Evolutionary conservation across 139 green algal species (phyloP).

Genomic region (Coelastrella sp.): DNA sequence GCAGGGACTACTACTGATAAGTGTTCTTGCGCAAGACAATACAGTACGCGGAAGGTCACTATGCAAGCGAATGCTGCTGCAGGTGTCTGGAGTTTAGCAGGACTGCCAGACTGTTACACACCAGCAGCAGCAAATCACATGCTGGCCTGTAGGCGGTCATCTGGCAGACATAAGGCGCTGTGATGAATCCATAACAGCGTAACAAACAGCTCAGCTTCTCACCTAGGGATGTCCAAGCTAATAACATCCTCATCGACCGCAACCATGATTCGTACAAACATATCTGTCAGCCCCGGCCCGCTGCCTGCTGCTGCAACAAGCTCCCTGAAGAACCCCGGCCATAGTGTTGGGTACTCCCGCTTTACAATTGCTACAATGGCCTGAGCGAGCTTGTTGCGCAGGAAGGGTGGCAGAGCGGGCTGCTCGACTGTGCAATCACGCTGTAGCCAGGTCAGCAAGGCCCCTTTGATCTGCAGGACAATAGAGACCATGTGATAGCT

Average conservation of each 20-base stretch:
- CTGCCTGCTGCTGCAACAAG: constrained; percentile 63
- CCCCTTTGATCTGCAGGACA: constrained; percentile 47
- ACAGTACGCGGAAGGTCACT: too few relatives aligned
- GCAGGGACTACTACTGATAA: too few relatives aligned
- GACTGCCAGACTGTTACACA: too few relatives aligned
- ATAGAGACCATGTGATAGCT: not conserved
- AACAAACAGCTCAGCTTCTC: not conserved
- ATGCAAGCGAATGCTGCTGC: too few relatives aligned
- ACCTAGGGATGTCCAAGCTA: constrained; percentile 87
- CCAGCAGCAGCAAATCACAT: too few relatives aligned
- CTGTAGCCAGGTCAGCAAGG: constrained; percentile 74
- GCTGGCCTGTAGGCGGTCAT: too few relatives aligned
- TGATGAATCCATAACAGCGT: too few relatives aligned
- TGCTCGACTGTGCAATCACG: constrained; percentile 59
- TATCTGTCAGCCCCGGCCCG: constrained; percentile 83
- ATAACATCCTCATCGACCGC: constrained; percentile 96
- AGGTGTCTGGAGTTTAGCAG: too few relatives aligned
- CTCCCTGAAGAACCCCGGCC: constrained; percentile 89
- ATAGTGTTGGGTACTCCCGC: constrained; percentile 86
- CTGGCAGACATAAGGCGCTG: too few relatives aligned
- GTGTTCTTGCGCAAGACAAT: too few relatives aligned
- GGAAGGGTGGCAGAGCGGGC: constrained; percentile 73
- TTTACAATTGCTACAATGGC: constrained; percentile 51
- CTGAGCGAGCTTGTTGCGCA: constrained; percentile 97
- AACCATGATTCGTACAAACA: constrained; percentile 91